Base-by-base conservation (phyloP, 2,329 filamentous ascomycete species). In the Beauveria brongniartii region DNA sequence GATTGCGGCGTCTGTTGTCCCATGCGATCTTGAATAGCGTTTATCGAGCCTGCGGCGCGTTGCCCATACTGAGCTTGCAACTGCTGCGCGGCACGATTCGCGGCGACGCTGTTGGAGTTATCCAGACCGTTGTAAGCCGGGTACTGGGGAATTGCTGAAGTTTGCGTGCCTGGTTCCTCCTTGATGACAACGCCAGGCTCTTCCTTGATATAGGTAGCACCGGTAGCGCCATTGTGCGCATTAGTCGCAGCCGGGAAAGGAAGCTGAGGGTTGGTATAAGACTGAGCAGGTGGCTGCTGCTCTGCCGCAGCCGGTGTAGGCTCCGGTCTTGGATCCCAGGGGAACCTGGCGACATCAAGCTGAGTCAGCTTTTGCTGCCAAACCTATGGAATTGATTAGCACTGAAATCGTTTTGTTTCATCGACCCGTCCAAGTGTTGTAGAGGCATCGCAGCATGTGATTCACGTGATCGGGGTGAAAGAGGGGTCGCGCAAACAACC, bases 361-460 rank as follows among this genome's bases (percentile, higher is more conserved):
- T 86, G 85, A 1, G 92, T 89, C 41, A 99, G 82, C 75, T 95
- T 97, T 69, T 87, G 82, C 80, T 97, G 92, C 94, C 94, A 99
- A 77, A 88, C 90, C 92, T 97, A 69, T 52, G 59, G 47, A 65
- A 62, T 61, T 59, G 57, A 24, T 57, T 54, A 59, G 57, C 20
- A 20, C 24, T 22, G 43, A 24, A 14, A 57, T 43, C 40, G 14
- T 24, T 40, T 10, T 52, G 28, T 7, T 28, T 52, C n/a, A 46
- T 47, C n/a, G 20, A n/a, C 40, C 9, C n/a, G 8, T 24, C 16
- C 6, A 34, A 51, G 37, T 52, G 59, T 51, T 41, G 63, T 61
- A 26, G 57, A 55, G 53, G 52, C 37, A 52, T 34, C 28, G 24
- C 20, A 28, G 10, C 14, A 20, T 16, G 24, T 24, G 57, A 7